Evolutionary conservation across 1,284 basidiomycete species (phyloP).

Genomic region (Trichosporon ovoides): DNA sequence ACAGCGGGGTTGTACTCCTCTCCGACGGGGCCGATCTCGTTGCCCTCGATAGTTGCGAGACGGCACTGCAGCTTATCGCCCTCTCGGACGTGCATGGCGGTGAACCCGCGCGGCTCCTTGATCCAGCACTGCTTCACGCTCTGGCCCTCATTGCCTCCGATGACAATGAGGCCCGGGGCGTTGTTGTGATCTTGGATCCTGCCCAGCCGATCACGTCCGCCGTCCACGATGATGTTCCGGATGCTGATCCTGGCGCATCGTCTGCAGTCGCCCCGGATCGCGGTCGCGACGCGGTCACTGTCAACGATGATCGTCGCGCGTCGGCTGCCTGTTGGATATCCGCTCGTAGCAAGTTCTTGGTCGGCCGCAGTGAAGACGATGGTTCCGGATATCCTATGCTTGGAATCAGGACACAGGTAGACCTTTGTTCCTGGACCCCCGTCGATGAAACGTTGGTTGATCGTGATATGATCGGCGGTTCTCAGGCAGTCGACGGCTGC

Average conservation of each 20-base stretch:
- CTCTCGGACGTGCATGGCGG: constrained; percentile 47
- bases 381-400: constrained; percentile 45
- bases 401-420: constrained; percentile 49
- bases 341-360: constrained; percentile 51
- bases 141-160: constrained; percentile 49
- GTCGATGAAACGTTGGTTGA: constrained; percentile 43
- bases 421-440: constrained; percentile 50
- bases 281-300: constrained; percentile 34
- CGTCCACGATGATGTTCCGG: constrained; percentile 45
- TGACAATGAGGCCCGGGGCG: constrained; percentile 39
- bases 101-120: constrained; percentile 46
- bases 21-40: constrained; percentile 48
- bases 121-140: constrained; percentile 34
- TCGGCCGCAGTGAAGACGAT: constrained; percentile 52
- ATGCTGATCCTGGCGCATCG: constrained; percentile 47
- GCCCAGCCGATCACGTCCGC: constrained; percentile 39
- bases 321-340: constrained; percentile 48
- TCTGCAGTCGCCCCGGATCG: constrained; percentile 48
- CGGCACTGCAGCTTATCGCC: constrained; percentile 46
- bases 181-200: constrained; percentile 26
- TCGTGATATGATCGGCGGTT: constrained; percentile 37
- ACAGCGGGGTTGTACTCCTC: constrained; percentile 45
- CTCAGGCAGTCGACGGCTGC: constrained; percentile 30
- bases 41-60: constrained; percentile 42
- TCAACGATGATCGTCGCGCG: constrained; percentile 48